phyloP scores from a whole-genome alignment of 352 stramenopile genomes.

The Blastocystis sp. region DNA sequence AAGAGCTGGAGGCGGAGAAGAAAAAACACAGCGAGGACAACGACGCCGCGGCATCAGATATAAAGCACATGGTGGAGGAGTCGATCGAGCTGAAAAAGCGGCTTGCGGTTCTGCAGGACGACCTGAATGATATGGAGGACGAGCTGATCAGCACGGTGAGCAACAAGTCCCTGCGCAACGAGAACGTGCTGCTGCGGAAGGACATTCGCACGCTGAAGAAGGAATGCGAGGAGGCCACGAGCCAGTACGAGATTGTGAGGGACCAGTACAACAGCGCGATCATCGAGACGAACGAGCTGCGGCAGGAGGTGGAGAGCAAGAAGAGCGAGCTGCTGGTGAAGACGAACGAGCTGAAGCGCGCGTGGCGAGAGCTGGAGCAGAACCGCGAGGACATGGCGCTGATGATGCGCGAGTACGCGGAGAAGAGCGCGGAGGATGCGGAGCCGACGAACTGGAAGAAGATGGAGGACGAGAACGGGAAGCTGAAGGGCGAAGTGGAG shows the following conservation, averaged over 20 bases:
- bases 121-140: slow-evolving; percentile 62
- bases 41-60: slow-evolving; percentile 32
- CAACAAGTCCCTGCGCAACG: slow-evolving; percentile 52
- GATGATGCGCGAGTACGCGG: slow-evolving; percentile 64
- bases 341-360: slow-evolving; percentile 49
- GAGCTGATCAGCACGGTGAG: slow-evolving; percentile 36
- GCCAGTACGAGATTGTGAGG: slow-evolving; percentile 63
- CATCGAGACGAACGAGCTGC: slow-evolving; percentile 61
- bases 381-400: slow-evolving; percentile 57
- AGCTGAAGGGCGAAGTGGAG: slow-evolving; percentile 61
- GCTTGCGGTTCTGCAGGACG: slow-evolving; percentile 16
- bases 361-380: slow-evolving; percentile 47
- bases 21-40: slow-evolving; percentile 49
- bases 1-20: slow-evolving; percentile 53
- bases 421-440: slow-evolving; percentile 19
- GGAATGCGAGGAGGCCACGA: slow-evolving; percentile 24
- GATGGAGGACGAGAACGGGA: slow-evolving; percentile 50
- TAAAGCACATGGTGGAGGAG: slow-evolving; percentile 66
- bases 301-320: slow-evolving; percentile 17
- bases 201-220: slow-evolving; percentile 53
- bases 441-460: slow-evolving; percentile 42
- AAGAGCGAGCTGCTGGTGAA: slow-evolving; percentile 52
- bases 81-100: slow-evolving; percentile 59
- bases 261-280: slow-evolving; percentile 63
- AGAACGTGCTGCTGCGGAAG: slow-evolving; percentile 47